Base-by-base conservation (phyloP, 768 basidiomycete species). In the Tylopilus subfusipes region DNA sequence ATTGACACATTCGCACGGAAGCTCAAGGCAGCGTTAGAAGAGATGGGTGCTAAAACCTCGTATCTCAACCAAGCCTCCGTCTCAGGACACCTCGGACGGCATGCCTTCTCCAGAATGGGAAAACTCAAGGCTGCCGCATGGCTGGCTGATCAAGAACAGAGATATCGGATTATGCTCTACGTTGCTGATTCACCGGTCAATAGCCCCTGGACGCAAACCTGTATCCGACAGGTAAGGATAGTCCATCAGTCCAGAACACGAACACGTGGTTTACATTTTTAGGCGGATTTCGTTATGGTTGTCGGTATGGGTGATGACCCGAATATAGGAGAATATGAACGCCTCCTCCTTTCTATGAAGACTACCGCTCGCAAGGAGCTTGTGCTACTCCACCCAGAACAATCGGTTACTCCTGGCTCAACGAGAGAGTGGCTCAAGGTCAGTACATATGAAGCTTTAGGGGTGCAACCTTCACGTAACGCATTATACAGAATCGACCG, bases 311-410 rank as follows among this genome's bases (percentile, higher is more conserved):
- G 91, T 4, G 94, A 97, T 54, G 94, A 93, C 65, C 87, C 93
- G 14, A 81, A 80, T 19, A 76, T 93, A 7, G 97, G 97, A 13
- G 97, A 99, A 73, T 98, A 93, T 64, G 95, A 99, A 69, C 83
- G 95, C 50, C 76, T 98, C 4, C 73, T 99, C 21, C 77, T 98
- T 39, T 94, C 94, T 2, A 90, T 94, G 80, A 98, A 98, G 75
- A 98, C 96, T 0, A 98, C 96, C 0, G 97, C 96, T n/a, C 77
- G 97, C 51, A 98, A 98, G 72, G 97, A 99, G 68, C 82, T 99
- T 25, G 87, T 99, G 5, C 77, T 99, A 5, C 77, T 99, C 11
- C 97, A 99, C 64, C 86, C 94, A 3, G 92, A 97, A 66, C 85
- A 94, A 36, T 86, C 85, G 21, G 91, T 98, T 4, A 75, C 81